Evolutionary conservation across 257 asterid genomes (phyloP).

Genomic region (Primulina tabacum): DNA sequence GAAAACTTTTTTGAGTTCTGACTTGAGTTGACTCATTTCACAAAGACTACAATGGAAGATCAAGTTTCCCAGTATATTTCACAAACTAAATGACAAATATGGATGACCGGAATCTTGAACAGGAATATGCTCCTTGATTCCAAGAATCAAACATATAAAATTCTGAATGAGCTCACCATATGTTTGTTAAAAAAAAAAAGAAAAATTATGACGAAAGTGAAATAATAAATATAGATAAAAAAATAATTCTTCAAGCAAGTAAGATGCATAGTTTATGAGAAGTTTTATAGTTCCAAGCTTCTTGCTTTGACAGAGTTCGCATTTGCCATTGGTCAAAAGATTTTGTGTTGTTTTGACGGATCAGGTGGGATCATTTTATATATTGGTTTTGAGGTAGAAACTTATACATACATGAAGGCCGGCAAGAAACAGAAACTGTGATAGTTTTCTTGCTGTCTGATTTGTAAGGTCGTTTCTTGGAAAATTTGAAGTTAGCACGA

Average conservation of each 20-base stretch:
- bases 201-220: background rate
- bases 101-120: slow-evolving; percentile 29
- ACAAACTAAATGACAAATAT: slow-evolving; percentile 28
- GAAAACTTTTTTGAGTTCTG: too few relatives aligned
- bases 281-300: slow-evolving; percentile 22
- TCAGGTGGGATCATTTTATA: background rate
- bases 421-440: background rate
- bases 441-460: background rate
- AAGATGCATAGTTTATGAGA: slow-evolving; percentile 14
- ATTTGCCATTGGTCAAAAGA: background rate
- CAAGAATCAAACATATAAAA: slow-evolving; percentile 5
- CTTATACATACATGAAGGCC: background rate
- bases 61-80: background rate
- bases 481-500: slow-evolving; percentile 14
- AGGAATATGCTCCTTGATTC: slow-evolving; percentile 27
- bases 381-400: background rate
- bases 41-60: background rate
- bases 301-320: slow-evolving; percentile 19
- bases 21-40: background rate
- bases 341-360: background rate
- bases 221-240: background rate
- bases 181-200: slow-evolving; percentile 21
- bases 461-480: background rate
- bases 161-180: slow-evolving; percentile 24
- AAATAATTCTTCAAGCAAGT: background rate